These are phyloP conservation scores for Eruca vesicaria DNA, from an alignment of 441 rosid species.

Conservation along the genomic window DNA sequence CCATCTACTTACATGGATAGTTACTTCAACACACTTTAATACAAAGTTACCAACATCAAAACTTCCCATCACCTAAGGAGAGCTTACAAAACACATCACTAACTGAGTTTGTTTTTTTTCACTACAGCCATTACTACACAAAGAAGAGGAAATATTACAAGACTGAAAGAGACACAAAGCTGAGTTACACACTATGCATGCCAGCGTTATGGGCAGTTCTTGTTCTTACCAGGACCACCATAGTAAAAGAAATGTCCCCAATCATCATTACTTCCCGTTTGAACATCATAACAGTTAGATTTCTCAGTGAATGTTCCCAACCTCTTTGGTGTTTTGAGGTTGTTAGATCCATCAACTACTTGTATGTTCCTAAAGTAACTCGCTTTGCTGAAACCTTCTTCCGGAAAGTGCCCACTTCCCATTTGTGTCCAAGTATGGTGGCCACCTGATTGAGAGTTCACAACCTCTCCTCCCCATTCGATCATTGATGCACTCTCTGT, in stretches of 20 bases:
- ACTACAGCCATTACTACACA: too few species aligned
- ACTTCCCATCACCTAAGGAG: slow-evolving; percentile 52
- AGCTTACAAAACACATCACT: slow-evolving; percentile 33
- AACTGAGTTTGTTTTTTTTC: slow-evolving; percentile 9
- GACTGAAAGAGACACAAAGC: slow-evolving; percentile 21
- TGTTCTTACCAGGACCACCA: slow-evolving; percentile 89
- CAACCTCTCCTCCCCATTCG: slow-evolving; percentile 97
- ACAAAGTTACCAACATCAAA: slow-evolving; percentile 39
- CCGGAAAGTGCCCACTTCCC: slow-evolving; percentile 93
- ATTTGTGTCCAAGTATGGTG: slow-evolving; percentile 81
- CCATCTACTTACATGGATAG: slow-evolving; percentile 51
- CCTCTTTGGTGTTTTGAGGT: slow-evolving; percentile 78
- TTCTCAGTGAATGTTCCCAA: slow-evolving; percentile 75
- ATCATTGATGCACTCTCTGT: slow-evolving; percentile 88
- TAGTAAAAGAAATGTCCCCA: slow-evolving; percentile 96
- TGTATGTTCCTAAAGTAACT: slow-evolving; percentile 85
- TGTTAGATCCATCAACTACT: slow-evolving; percentile 79
- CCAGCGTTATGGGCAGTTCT: slow-evolving; percentile 53
- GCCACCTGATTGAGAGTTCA: slow-evolving; percentile 69
- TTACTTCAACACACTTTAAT: neutral
- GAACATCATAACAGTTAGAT: slow-evolving; percentile 87
- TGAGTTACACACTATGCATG: neutral
- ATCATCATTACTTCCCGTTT: slow-evolving; percentile 71
- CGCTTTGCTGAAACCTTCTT: slow-evolving; percentile 81
- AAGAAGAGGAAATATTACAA: slow-evolving; percentile 14